phyloP scores from a whole-genome alignment of 1,284 basidiomycete species.

The Sporisorium reilianum region DNA sequence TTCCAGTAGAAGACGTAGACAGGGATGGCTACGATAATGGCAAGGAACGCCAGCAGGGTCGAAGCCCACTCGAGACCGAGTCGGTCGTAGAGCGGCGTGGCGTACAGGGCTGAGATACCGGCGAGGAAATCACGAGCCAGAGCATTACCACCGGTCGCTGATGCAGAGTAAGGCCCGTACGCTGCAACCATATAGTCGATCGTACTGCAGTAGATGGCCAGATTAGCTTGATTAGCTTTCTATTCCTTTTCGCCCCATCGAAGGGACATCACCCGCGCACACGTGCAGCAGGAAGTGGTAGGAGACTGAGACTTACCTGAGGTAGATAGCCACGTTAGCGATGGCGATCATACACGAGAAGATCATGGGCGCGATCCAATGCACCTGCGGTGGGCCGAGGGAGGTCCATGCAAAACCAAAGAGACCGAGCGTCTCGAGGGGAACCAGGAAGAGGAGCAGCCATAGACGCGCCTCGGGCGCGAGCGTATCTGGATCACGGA shows the following conservation, averaged over 20 bases:
- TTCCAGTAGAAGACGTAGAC: constrained; percentile 71
- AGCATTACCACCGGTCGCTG: constrained; percentile 69
- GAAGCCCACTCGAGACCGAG: constrained; percentile 69
- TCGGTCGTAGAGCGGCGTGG: constrained; percentile 69
- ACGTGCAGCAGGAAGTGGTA: too few relatives aligned
- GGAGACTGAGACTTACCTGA: constrained; percentile 43
- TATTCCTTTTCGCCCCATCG: too few relatives aligned
- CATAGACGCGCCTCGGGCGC: constrained; percentile 70
- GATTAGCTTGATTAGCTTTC: too few relatives aligned
- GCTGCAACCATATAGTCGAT: constrained; percentile 71
- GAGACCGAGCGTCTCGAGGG: constrained; percentile 70
- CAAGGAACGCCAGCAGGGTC: constrained; percentile 70
- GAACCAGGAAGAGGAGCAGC: constrained; percentile 69
- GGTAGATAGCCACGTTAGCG: constrained; percentile 68
- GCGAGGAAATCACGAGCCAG: constrained; percentile 69
- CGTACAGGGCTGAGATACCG: constrained; percentile 71
- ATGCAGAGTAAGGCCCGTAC: constrained; percentile 71
- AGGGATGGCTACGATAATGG: constrained; percentile 69
- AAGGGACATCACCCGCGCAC: too few relatives aligned
- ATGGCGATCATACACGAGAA: constrained; percentile 70
- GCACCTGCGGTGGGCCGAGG: constrained; percentile 67
- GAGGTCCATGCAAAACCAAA: constrained; percentile 71
- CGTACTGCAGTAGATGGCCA: constrained; percentile 65
- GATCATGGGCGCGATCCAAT: constrained; percentile 72
- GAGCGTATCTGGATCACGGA: constrained; percentile 58